phyloP scores from a whole-genome alignment of 2,329 filamentous ascomycete genomes.

The Fusarium sp. region DNA sequence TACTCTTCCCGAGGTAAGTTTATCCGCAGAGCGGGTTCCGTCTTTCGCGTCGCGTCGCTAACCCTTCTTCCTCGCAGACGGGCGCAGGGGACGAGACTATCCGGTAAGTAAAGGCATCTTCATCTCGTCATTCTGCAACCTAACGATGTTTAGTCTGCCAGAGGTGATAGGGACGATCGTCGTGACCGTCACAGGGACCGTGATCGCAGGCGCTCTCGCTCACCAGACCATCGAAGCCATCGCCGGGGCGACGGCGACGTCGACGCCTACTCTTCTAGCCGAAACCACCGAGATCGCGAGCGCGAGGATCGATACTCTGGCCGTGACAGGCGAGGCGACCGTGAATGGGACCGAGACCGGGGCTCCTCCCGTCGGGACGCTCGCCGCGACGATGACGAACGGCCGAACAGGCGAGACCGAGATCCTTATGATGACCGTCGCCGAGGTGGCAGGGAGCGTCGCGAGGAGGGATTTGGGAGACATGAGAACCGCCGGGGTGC shows the following conservation, averaged over 20 bases:
- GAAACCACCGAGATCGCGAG: conserved; percentile 92
- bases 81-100: conserved; percentile 68
- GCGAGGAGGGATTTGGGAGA: conserved; percentile 53
- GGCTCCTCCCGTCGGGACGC: conserved; percentile 70
- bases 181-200: conserved; percentile 49
- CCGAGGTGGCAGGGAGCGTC: conserved; percentile 61
- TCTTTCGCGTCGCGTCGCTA: conserved; percentile 49
- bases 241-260: conserved; percentile 81
- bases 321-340: conserved; percentile 74
- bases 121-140: not conserved
- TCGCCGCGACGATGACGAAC: conserved; percentile 74
- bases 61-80: conserved; percentile 51
- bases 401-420: conserved; percentile 68
- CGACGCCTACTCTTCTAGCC: conserved; percentile 92
- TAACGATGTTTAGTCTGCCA: conserved; percentile 44
- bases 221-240: conserved; percentile 77
- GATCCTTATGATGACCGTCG: conserved; percentile 65
- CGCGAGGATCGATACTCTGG: conserved; percentile 91
- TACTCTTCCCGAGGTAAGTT: conserved; percentile 81
- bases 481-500: conserved; percentile 75
- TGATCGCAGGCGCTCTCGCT: conserved; percentile 82
- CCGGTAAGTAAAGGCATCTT: conserved; percentile 54
- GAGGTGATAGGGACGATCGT: conserved; percentile 52
- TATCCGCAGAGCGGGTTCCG: conserved; percentile 10
- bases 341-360: conserved; percentile 82